Base-by-base conservation (phyloP, 371 early-diverging fungal species). In the Choanephora cucurbitarum region DNA sequence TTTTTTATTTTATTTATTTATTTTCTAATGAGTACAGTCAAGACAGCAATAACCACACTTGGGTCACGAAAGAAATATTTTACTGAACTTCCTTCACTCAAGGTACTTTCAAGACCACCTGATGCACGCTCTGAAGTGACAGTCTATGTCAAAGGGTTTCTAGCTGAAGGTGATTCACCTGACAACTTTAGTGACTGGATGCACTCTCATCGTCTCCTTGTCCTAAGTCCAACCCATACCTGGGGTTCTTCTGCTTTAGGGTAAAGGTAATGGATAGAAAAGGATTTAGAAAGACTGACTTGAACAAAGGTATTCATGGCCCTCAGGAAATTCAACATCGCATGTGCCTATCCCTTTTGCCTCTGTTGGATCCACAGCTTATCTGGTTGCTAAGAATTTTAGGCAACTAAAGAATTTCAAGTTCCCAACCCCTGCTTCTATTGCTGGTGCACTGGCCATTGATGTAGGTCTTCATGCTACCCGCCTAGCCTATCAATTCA, bases 161-260 rank as follows among this genome's bases (percentile, higher is more conserved):
- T 60, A 11, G 61, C 70, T n/a, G 73, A 76, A 66, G 77, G 77
- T 8, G 78, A 77, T 53, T 59, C 69, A 22, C 72, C 75, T 5
- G 78, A 77, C 11, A 72, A 70, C 19, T 77, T 77, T 64, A 62
- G 64, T 47, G 78, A 77, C 44, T 77, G 78, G 78, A 60, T 77
- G 64, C 78, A 77, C 57, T 77, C 78, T 1, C 78, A 77, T 60
- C 66, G 67, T 8, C 49, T 77, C 19, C 62, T 77, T n/a, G 75
- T 69, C 7, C 58, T 77, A 1, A 70, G 69, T 48, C 60, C 65
- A 28, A 21, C 47, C n/a, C 75, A 77, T 57, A 45, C 49, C 19
- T 77, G 78, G 78, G 68, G 60, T n/a, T 58, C 78, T 14, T 44
- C 70, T 10, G 78, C 78, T 22, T 52, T 77, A 46, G 78, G 78